Percentiles rank a stretch among this genome's conserved stretches.
These are phyloP conservation scores for Globisporangium cederbergense DNA, from an alignment of 352 stramenopile species.

Conservation along the genomic window DNA sequence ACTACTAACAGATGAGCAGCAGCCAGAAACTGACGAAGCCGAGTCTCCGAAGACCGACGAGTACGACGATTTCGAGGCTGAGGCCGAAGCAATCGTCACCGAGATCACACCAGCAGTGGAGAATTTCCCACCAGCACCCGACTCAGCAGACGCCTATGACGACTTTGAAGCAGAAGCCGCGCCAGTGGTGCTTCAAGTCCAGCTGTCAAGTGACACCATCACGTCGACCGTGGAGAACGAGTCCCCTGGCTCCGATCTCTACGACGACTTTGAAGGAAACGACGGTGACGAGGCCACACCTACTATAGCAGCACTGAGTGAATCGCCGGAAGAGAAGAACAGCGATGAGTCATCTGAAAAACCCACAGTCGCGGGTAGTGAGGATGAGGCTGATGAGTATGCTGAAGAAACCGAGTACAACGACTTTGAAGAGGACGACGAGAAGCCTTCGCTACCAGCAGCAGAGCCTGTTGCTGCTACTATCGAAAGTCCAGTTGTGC, in stretches of 20 bases:
- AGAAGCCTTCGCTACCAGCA: neutral
- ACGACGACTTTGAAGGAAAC: conserved; percentile 14
- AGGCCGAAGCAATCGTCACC: neutral
- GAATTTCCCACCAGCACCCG: neutral
- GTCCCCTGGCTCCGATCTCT: conserved; percentile 5
- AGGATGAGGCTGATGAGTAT: conserved; percentile 27
- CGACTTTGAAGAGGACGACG: conserved; percentile 31
- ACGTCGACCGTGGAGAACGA: neutral
- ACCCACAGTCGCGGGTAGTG: neutral
- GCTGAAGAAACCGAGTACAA: conserved; percentile 45
- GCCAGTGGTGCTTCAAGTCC: neutral
- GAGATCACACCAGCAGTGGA: neutral
- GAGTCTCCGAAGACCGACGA: neutral
- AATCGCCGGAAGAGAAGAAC: neutral
- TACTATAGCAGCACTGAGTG: neutral
- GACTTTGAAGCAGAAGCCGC: conserved; percentile 9
- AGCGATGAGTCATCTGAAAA: neutral
- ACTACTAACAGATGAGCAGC: neutral
- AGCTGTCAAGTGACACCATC: neutral
- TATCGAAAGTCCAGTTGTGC: conserved; percentile 3
- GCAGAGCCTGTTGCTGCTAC: neutral
- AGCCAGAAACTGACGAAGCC: neutral
- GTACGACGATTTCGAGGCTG: conserved; percentile 12
- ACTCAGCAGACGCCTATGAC: conserved; percentile 8
- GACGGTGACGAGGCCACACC: neutral